Base-by-base conservation (phyloP, 495 filamentous ascomycete species). In the Parathielavia hyrcaniae region DNA sequence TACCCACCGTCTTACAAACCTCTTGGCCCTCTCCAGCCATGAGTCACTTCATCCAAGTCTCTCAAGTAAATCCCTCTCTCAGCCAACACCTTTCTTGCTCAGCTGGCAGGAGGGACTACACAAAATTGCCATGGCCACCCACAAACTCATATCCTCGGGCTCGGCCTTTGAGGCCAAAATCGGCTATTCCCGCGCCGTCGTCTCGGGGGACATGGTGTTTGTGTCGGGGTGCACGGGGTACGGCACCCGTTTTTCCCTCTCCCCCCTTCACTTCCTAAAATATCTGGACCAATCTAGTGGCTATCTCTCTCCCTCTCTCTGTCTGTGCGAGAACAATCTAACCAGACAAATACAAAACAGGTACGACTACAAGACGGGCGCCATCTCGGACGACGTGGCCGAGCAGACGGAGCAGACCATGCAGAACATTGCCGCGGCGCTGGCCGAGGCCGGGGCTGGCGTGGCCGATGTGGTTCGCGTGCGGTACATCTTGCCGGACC, bases 191-290 rank as follows among this genome's bases (percentile, higher is more conserved):
- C 66, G 73, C 17, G 73, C 73, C 36, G 71, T 76, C 5, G 64
- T 76, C 17, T 44, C 51, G 1, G 72, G 71, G 7, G 69, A 71
- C 44, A 64, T 66, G 43, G 53, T 75, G 10, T 73, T 76, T 49
- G 73, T 76, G 0, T 73, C 72, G 0, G 73, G 73, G 6, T 73
- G 71, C 48, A 76, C 72, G 0, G 72, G 73, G 69, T 73, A 48
- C 59, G 26, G 35, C 14, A 26, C 40, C 23, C 36, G n/a, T n/a
- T n/a, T n/a, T n/a, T n/a, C n/a, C 23, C 46, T n/a, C 4, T 17
- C 38, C 22, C 39, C 36, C 16, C 23, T 34, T 59, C 36, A 20
- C 19, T 41, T 48, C 23, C 50, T 46, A 6, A 6, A 30, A 2
- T 30, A 30, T 2, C 6, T 6, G 3, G 6, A 30, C 26, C 2